Evolutionary conservation across 768 basidiomycete species (phyloP).

Genomic region (Amanita rubescens): DNA sequence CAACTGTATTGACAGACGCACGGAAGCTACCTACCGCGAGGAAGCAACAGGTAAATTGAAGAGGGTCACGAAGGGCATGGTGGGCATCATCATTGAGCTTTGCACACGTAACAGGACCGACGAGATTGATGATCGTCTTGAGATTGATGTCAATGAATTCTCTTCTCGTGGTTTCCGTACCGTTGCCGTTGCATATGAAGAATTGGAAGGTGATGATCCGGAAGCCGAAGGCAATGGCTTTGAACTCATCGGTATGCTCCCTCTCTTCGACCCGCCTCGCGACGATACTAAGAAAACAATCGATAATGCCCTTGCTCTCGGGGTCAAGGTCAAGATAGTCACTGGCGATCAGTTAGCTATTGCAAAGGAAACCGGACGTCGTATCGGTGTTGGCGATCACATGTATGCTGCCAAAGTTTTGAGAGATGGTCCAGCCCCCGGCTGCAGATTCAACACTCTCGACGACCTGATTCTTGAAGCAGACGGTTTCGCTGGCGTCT

Average conservation of each 20-base stretch:
- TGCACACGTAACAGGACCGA: conserved; percentile 97
- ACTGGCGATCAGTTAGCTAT: conserved; percentile 99
- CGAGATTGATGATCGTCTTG: conserved; percentile 83
- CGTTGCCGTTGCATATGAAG: conserved; percentile 93
- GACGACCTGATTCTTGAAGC: conserved; percentile 99
- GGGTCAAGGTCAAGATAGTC: conserved; percentile 99
- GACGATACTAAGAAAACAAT: conserved; percentile 99
- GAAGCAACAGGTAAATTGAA: conserved; percentile 92
- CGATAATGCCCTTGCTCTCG: conserved; percentile 91
- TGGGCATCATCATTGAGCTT: conserved; percentile 95
- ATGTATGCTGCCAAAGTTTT: conserved; percentile 99
- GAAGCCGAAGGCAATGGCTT: conserved; percentile 94
- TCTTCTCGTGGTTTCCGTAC: conserved; percentile 95
- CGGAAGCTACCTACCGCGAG: conserved; percentile 96
- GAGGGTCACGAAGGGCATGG: conserved; percentile 99
- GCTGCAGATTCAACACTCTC: conserved; percentile 72
- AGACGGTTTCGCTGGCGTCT: conserved; percentile 98
- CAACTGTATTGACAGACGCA: conserved; percentile 99
- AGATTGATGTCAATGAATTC: conserved; percentile 94
- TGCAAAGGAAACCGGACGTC: conserved; percentile 97
- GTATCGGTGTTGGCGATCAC: conserved; percentile 96
- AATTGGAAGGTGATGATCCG: conserved; percentile 73
- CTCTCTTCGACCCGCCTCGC: conserved; percentile 97
- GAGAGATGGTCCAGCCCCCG: conserved; percentile 90
- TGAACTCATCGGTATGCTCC: conserved; percentile 92